Evolutionary conservation across 257 asterid species (phyloP).

Genomic region (Solanum sparsipilum): DNA sequence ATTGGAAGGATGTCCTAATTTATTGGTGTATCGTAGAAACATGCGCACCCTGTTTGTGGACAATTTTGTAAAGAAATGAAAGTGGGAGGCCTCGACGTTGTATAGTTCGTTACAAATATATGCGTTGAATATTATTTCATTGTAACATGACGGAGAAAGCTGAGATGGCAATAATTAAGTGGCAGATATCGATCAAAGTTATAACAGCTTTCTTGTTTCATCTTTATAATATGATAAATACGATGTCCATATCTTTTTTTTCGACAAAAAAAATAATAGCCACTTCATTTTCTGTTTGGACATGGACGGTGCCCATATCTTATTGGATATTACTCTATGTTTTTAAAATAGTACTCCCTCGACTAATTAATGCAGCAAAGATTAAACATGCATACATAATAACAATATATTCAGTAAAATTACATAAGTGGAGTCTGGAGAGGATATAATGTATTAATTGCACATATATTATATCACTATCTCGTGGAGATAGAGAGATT

Average conservation of each 20-base stretch:
- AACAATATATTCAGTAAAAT: too few species aligned
- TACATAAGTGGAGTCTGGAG: neutral
- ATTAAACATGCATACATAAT: neutral
- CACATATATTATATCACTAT: too few species aligned
- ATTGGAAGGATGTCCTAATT: neutral
- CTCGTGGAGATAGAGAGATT: fast-evolving
- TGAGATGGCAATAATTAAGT: neutral
- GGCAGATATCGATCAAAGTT: neutral
- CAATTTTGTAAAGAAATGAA: neutral
- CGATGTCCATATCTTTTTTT: neutral
- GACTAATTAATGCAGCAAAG: neutral
- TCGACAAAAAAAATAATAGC: neutral
- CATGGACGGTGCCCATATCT: neutral
- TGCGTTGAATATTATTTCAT: neutral
- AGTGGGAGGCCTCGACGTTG: slow-evolving; percentile 15
- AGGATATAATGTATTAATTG: too few species aligned
- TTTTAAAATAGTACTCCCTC: neutral
- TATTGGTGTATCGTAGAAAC: neutral
- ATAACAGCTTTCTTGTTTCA: neutral
- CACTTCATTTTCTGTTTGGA: neutral
- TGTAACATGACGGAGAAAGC: neutral
- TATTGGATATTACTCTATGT: neutral
- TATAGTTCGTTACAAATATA: neutral
- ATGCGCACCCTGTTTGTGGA: slow-evolving; percentile 18
- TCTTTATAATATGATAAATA: neutral